Base-by-base conservation (phyloP, 2,329 filamentous ascomycete genomes). In the Penicillium decumbens region DNA sequence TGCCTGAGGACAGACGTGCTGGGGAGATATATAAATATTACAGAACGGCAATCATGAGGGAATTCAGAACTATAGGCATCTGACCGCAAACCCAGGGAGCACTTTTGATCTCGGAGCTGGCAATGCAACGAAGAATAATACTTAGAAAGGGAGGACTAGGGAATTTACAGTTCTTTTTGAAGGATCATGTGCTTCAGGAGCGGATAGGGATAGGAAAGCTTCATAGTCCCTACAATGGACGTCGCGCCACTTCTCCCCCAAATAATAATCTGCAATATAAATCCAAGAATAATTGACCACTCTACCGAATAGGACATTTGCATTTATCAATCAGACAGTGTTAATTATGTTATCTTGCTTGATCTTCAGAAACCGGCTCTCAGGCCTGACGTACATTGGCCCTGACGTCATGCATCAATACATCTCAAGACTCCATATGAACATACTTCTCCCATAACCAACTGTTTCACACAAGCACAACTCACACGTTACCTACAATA, bases 401-500 rank as follows among this genome's bases (percentile, higher is more conserved):
- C 32, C 40, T 61, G 59, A 61, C 59, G 59, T 60, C 59, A 61
- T 57, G 30, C n/a, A 37, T 10, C 12, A 8, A 35, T 15, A 15
- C 32, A 43, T 10, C 37, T 53, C 52, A 52, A 42, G n/a, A 40
- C 39, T 33, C 24, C 38, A 43, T 41, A 40, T 44, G 38, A n/a
- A 24, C 41, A 24, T 23, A 9, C 29, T 18, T 30, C 9, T 33
- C 15, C 32, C n/a, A 45, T 23, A 20, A 10, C n/a, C 45, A 9
- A 43, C 25, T 27, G 15, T 37, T 24, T 15, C 29, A 33, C 42
- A 10, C 4, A 24, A n/a, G 9, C 37, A 23, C 47, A 44, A 20
- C 12, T 12, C 33, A 18, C 29, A n/a, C 23, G 3, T n/a, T 40
- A 39, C 13, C 3, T 43, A 35, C 30, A 35, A 23, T 38, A n/a